Evolutionary conservation across 2,329 filamentous ascomycete genomes (phyloP).

Genomic region (Cephalotrichum gorgonifer): DNA sequence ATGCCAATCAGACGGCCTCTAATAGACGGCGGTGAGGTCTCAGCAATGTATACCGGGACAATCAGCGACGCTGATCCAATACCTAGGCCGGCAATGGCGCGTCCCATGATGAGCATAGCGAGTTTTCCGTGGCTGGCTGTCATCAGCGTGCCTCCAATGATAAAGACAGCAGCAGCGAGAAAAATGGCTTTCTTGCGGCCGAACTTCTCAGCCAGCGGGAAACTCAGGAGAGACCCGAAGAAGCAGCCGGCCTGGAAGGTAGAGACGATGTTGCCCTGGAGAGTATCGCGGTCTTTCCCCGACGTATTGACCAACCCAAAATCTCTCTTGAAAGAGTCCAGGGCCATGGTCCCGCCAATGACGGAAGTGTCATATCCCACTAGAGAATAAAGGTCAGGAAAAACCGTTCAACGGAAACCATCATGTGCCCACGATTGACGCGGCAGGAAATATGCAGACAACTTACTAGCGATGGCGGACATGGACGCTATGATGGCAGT

Average conservation of each 20-base stretch:
- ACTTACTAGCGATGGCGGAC: constrained; percentile 15
- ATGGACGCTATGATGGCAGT: constrained; percentile 16
- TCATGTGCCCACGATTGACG: not conserved
- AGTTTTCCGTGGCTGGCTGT: constrained; percentile 48
- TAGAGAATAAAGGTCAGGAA: not conserved
- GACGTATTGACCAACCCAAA: constrained; percentile 8
- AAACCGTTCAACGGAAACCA: not conserved
- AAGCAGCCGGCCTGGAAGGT: constrained; percentile 68
- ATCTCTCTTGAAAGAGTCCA: constrained; percentile 9
- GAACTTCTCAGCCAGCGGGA: constrained; percentile 53
- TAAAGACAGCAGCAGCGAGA: constrained; percentile 56
- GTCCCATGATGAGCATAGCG: constrained; percentile 50
- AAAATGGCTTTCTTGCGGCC: constrained; percentile 49
- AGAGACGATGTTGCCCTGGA: constrained; percentile 17
- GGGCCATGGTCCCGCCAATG: constrained; percentile 12
- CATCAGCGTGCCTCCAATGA: constrained; percentile 50
- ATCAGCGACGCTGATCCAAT: constrained; percentile 54
- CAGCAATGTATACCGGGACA: constrained; percentile 51
- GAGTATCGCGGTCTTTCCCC: constrained; percentile 4
- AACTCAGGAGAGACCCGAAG: constrained; percentile 65
- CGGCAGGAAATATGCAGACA: too few relatives aligned
- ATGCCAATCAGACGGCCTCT: constrained; percentile 55
- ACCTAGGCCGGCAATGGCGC: constrained; percentile 53
- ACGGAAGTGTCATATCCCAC: constrained; percentile 8
- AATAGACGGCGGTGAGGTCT: constrained; percentile 50